Base-by-base conservation (phyloP, 2,329 filamentous ascomycete species). In the Colletotrichum noveboracense region DNA sequence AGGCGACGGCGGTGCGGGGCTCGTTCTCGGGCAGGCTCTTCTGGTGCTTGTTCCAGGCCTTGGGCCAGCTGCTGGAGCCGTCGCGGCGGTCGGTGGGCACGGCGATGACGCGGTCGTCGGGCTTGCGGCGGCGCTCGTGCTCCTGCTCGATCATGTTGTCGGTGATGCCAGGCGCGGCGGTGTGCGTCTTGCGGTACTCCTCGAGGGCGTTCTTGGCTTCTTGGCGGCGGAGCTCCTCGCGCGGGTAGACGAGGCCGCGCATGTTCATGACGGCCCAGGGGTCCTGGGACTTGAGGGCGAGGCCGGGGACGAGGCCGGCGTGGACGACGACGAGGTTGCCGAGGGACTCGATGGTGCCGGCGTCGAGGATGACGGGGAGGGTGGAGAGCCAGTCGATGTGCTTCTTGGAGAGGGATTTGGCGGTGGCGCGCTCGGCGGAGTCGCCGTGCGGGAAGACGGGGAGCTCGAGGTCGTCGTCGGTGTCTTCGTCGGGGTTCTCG, bases 251-350 rank as follows among this genome's bases (percentile, higher is more conserved):
- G 70, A 98, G 90, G 8, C 93, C 94, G 72, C 96, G 92, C 95
- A 99, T 97, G 82, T 95, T 97, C 96, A 98, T 98, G 55, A 94
- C 94, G 67, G 94, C 93, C 83, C 91, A 93, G 0, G 96, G 94
- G 83, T 98, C 89, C 79, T 93, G 96, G 67, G 90, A 87, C 61
- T 93, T 88, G 16, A 98, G 87, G 1, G 90, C 84, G 1, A 98
- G 86, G 7, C 93, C 94, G 0, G 96, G 95, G 0, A 97, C 93
- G 3, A 98, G 88, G 1, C 97, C 97, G 0, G 92, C 96, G 85
- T 98, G 97, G 8, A 96, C 96, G 66, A 96, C 93, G 7, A 93
- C 88, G 6, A 97, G 88, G 82, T 82, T 80, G 32, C 77, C 76
- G 67, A 76, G 87, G 3, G 84, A 85, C 1, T 88, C 86, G 43